Evolutionary conservation across 371 early-diverging fungal species (phyloP).

Genomic region (Mortierella sp.): DNA sequence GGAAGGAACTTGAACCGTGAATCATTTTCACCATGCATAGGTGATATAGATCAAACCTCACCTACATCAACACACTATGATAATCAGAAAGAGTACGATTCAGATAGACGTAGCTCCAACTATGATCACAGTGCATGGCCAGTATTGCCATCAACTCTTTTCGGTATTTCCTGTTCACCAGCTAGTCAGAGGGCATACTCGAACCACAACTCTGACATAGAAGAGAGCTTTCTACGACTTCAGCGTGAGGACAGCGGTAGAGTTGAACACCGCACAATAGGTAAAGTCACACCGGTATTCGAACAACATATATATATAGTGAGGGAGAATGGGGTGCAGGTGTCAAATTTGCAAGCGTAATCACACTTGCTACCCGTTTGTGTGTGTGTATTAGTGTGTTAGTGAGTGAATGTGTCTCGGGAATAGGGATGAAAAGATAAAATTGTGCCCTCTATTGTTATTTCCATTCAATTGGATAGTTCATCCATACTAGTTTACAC

Average conservation of each 20-base stretch:
- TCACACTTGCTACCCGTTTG: too few species aligned
- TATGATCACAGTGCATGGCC: not conserved
- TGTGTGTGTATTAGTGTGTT: not conserved
- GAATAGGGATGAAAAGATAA: too few species aligned
- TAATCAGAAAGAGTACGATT: not conserved
- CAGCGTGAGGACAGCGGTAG: conserved; percentile 35
- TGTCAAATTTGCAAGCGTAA: too few species aligned
- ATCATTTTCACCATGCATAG: not conserved
- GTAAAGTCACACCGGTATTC: conserved; percentile 15
- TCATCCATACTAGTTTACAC: not conserved
- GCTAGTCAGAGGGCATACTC: conserved; percentile 39
- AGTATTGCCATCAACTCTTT: conserved; percentile 8
- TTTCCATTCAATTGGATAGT: too few species aligned
- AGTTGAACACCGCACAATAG: conserved; percentile 46
- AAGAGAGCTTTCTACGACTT: conserved; percentile 28
- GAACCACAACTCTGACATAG: conserved; percentile 19
- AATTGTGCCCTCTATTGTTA: too few species aligned
- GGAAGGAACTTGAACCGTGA: not conserved
- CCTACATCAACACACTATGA: not conserved
- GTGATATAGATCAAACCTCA: not conserved
- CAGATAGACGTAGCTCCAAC: not conserved
- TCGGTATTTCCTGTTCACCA: conserved; percentile 35
- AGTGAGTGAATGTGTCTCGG: not conserved
- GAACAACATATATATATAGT: too few species aligned
- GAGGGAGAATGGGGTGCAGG: too few species aligned